A percentile compares a stretch with the other conserved stretches of the same genome.
Conservation (phyloP, 345 rosid species). For the Euphorbia peplus region DNA sequence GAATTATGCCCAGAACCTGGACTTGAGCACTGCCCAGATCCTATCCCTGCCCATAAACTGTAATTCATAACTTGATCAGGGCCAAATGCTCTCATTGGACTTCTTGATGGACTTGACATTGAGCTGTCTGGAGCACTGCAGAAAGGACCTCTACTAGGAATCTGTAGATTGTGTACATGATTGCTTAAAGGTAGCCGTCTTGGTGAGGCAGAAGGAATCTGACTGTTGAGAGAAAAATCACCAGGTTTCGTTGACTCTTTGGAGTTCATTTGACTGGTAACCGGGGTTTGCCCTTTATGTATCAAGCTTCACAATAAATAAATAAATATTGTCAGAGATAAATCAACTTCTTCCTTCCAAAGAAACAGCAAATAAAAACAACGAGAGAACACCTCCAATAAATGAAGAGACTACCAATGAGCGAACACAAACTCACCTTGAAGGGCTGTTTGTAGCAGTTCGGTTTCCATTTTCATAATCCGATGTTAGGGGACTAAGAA, state of each 20-base stretch:
- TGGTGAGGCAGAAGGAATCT: conserved; percentile 58
- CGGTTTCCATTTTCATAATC: conserved; percentile 26
- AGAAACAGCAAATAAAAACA: not conserved
- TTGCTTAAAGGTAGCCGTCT: conserved; percentile 49
- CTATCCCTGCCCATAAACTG: conserved; percentile 62
- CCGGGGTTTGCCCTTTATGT: conserved; percentile 50
- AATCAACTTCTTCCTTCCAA: conserved; percentile 4
- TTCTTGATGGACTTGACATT: conserved; percentile 97
- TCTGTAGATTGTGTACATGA: conserved; percentile 65
- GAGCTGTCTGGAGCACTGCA: conserved; percentile 92
- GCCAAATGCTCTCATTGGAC: conserved; percentile 77
- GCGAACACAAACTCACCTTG: conserved; percentile 17
- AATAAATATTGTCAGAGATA: conserved; percentile 16
- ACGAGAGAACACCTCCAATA: not conserved
- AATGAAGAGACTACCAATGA: not conserved
- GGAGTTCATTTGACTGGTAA: conserved; percentile 38
- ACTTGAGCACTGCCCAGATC: conserved; percentile 98
- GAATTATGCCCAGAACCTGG: conserved; percentile 97
- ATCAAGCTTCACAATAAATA: conserved; percentile 33
- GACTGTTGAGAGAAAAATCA: conserved; percentile 42
- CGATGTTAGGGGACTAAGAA: conserved; percentile 24
- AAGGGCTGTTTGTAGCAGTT: conserved; percentile 29
- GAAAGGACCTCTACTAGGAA: conserved; percentile 59
- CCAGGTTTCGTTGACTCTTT: conserved; percentile 66
- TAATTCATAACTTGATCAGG: conserved; percentile 64